Base-by-base conservation (phyloP, 1,284 basidiomycete species). In the Xerocomus amazonicus region DNA sequence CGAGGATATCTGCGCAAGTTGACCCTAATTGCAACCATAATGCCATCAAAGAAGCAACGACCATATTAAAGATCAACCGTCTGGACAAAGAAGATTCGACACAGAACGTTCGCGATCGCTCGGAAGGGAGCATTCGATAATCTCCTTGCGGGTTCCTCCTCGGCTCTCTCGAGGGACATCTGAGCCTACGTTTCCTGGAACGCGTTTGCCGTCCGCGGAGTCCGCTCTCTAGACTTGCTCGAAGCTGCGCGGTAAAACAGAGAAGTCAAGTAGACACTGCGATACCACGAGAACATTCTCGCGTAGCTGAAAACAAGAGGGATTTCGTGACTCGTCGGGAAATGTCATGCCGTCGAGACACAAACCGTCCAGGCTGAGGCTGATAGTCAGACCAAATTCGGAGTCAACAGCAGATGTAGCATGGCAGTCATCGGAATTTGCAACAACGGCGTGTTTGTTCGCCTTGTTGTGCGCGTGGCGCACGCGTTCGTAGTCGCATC, bases 1-100 rank as follows among this genome's bases (percentile, higher is more conserved):
- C 58, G 4, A 76, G 56, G 26, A 74, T 29, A 1, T 69, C 70
- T 3, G 69, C 65, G 3, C 62, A 58, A 0, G 68, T 64, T 1
- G 73, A 74, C 0, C 66, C 66, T 73, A 74, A 76, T 45, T 74
- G 72, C 27, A 75, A 52, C 1, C 52, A 48, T 6, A 74, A 45
- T 4, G 69, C 64, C 19, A 69, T 51, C 1, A 63, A 6, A 1
- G 72, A 70, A 8, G 73, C 70, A 1, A 70, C 32, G 9, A 65
- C 40, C 47, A 73, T 68, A 31, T 72, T 67, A 3, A 50, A 53
- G 13, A 68, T 50, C 1, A 71, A 54, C 6, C 60, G 62, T 1
- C 52, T 9, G 61, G 66, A 63, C 63, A 69, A 28, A 54, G 57
- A 50, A 59, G 53, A 1, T 43, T 10, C 0, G 45, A 23, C 5